These are phyloP conservation scores for Bryum argenteum DNA, from an alignment of 225 moss, liverwort and hornwort genomes.

Conservation along the genomic window DNA sequence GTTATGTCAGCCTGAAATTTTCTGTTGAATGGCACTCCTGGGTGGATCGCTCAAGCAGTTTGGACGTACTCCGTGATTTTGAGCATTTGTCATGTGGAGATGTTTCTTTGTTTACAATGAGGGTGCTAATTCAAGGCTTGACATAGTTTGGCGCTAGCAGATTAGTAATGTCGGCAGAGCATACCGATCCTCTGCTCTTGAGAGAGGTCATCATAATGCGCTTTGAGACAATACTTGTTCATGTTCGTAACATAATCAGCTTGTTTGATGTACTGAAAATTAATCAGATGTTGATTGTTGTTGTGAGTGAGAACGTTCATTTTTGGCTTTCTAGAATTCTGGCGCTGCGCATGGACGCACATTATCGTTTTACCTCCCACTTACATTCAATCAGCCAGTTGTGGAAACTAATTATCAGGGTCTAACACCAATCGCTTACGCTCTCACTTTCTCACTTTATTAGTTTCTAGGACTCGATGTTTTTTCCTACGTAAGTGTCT, in stretches of 20 bases:
- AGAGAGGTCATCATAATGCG: not conserved
- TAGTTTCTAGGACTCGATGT: not conserved
- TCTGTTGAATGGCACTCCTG: too few species aligned
- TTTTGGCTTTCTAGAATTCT: not conserved
- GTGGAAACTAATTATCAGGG: not conserved
- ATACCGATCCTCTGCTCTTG: not conserved
- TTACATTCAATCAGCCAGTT: not conserved
- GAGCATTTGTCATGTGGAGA: not conserved
- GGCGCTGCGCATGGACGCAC: not conserved
- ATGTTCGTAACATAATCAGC: not conserved
- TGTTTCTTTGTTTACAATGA: not conserved
- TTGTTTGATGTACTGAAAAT: not conserved
- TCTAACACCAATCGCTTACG: not conserved
- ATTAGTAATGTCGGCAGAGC: not conserved
- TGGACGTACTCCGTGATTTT: not conserved
- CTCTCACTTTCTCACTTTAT: not conserved
- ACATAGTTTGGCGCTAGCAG: not conserved
- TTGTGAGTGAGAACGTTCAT: conserved; percentile 7
- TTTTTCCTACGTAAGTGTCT: not conserved
- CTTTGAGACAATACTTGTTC: not conserved
- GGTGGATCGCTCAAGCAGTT: not conserved
- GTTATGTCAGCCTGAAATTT: not conserved
- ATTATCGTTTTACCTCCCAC: not conserved
- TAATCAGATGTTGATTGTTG: not conserved
- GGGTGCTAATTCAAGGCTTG: not conserved